Conservation (phyloP, 2,329 filamentous ascomycete genomes). For the Seiridium cupressi region DNA sequence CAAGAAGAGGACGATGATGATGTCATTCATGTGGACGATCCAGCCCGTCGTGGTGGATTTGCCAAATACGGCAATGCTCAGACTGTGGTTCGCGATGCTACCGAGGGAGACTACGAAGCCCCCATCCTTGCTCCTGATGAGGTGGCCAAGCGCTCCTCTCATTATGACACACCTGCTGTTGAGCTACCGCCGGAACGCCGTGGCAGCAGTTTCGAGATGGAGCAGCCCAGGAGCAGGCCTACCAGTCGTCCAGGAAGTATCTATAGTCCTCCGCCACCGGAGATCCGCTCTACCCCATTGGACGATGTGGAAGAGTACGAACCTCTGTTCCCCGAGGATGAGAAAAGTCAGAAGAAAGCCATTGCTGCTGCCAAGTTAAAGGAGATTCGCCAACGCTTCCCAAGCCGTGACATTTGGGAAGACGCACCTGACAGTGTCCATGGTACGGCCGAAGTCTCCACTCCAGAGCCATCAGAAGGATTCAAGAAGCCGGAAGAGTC, state of each 20-base stretch:
- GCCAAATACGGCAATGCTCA: conserved; percentile 44
- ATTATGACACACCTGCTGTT: conserved; percentile 74
- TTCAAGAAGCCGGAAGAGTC: conserved; percentile 36
- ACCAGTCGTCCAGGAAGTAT: conserved; percentile 63
- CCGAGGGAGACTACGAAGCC: conserved; percentile 59
- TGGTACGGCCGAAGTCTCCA: conserved; percentile 77
- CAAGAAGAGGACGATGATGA: conserved; percentile 47
- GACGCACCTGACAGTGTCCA: conserved; percentile 86
- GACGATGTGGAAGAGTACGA: conserved; percentile 94
- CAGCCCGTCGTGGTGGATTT: conserved; percentile 41
- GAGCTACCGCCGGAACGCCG: conserved; percentile 68
- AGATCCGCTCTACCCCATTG: conserved; percentile 66
- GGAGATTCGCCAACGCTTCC: conserved; percentile 70
- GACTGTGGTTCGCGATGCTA: conserved; percentile 52
- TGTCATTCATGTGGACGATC: conserved; percentile 77
- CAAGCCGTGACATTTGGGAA: conserved; percentile 96
- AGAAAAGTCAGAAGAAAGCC: conserved; percentile 43
- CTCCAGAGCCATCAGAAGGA: conserved; percentile 62
- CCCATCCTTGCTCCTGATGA: conserved; percentile 91
- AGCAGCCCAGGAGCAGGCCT: conserved; percentile 60
- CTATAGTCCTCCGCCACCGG: conserved; percentile 53
- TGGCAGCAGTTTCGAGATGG: conserved; percentile 55
- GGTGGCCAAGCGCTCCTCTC: conserved; percentile 67
- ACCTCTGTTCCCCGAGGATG: conserved; percentile 84
- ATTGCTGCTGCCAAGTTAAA: conserved; percentile 43